These are phyloP conservation scores for Paxillus rubicundulus DNA, from an alignment of 768 basidiomycete species.

Conservation along the genomic window DNA sequence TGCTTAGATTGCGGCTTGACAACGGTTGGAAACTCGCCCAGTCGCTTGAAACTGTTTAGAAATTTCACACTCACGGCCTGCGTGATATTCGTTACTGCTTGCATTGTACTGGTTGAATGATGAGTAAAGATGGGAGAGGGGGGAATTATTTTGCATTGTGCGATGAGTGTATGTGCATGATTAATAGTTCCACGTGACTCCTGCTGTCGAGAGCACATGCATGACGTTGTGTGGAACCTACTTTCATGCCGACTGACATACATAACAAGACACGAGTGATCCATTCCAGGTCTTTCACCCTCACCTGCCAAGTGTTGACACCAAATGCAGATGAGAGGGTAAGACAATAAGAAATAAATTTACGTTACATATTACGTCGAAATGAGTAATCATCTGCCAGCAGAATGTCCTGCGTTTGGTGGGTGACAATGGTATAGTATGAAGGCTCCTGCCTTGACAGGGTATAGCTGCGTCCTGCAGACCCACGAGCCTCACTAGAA, in stretches of 20 bases:
- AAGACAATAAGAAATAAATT: constrained; percentile 21
- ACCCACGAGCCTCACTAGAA: constrained; percentile 18
- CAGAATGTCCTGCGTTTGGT: constrained; percentile 31
- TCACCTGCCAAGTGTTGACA: constrained; percentile 9
- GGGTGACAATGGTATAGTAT: constrained; percentile 28
- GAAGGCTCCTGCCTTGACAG: constrained; percentile 17
- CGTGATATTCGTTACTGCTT: constrained; percentile 27
- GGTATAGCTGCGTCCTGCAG: constrained; percentile 20
- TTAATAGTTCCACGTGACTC: background rate
- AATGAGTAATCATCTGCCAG: constrained; percentile 22
- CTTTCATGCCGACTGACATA: background rate
- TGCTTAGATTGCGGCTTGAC: constrained; percentile 46
- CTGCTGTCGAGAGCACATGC: background rate
- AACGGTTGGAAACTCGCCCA: constrained; percentile 40
- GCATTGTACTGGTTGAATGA: constrained; percentile 18
- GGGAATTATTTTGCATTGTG: too few relatives aligned
- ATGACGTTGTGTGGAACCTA: background rate
- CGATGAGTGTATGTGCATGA: background rate
- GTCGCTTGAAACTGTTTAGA: constrained; percentile 20
- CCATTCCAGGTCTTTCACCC: constrained; percentile 9
- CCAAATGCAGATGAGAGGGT: constrained; percentile 10
- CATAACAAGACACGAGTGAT: constrained; percentile 23
- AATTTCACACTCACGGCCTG: constrained; percentile 22
- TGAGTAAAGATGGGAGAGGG: background rate
- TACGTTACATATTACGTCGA: constrained; percentile 33